A percentile compares a stretch with the other conserved stretches of the same genome.
These are phyloP conservation scores for Eragrostis tef DNA, from an alignment of 202 grass and related monocot species.

Conservation along the genomic window DNA sequence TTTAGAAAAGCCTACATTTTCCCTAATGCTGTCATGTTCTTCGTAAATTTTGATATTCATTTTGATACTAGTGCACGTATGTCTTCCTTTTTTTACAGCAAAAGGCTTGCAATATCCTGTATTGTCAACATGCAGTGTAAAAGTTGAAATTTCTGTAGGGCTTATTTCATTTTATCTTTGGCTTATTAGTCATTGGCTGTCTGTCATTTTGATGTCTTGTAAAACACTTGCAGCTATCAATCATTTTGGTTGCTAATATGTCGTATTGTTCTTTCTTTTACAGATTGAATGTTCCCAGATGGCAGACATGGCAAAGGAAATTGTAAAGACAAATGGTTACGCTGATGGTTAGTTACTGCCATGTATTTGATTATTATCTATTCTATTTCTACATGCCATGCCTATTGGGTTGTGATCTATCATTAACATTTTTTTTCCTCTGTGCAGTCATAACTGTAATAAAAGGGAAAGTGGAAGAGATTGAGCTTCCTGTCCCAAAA, in stretches of 20 bases:
- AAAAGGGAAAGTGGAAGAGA: conserved; percentile 98
- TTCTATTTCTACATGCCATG: conserved; percentile 26
- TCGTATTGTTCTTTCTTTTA: conserved; percentile 29
- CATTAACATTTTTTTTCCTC: conserved; percentile 33
- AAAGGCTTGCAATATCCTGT: background rate
- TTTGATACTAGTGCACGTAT: background rate
- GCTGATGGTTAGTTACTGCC: conserved; percentile 63
- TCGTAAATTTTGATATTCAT: background rate
- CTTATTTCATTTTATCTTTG: conserved; percentile 26
- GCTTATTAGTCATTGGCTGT: background rate
- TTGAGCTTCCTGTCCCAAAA: conserved; percentile 84
- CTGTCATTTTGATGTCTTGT: background rate
- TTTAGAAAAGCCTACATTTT: background rate
- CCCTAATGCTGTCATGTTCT: background rate
- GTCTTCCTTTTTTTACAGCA: background rate
- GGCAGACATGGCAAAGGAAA: conserved; percentile 98
- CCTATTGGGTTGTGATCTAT: conserved; percentile 18
- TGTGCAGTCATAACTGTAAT: conserved; percentile 85
- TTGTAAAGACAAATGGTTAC: conserved; percentile 85
- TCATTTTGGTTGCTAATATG: conserved; percentile 11
- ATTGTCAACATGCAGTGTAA: conserved; percentile 14
- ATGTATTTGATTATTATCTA: background rate
- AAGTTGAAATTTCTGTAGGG: background rate
- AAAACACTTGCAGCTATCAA: background rate
- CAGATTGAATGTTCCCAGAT: conserved; percentile 98